phyloP scores from a whole-genome alignment of 2,329 filamentous ascomycete species.

The Albophoma yamanashiensis region DNA sequence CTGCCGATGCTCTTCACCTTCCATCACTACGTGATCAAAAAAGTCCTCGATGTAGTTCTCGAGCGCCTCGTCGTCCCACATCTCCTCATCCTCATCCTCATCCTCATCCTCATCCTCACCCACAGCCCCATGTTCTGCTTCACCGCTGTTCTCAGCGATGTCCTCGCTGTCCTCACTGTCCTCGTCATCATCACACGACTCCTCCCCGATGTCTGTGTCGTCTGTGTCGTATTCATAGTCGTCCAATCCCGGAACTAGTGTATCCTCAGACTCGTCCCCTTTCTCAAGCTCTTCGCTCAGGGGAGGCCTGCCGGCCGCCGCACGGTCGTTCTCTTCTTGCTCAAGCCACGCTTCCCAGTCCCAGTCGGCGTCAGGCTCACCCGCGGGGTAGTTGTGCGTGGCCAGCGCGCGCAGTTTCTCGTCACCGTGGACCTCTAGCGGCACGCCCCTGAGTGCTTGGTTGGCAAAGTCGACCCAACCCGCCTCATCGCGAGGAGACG shows the following conservation, averaged over 20 bases:
- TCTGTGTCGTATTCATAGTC: slow-evolving; percentile 4
- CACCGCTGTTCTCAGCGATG: not conserved
- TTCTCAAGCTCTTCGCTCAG: not conserved
- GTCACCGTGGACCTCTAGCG: slow-evolving; percentile 12
- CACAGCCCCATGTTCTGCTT: not conserved
- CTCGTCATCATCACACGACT: slow-evolving; percentile 2
- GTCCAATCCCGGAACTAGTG: slow-evolving; percentile 2
- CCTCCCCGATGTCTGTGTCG: not conserved
- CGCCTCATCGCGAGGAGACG: slow-evolving; percentile 7
- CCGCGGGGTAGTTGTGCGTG: slow-evolving; percentile 9
- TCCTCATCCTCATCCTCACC: not conserved
- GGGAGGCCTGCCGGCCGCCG: not conserved
- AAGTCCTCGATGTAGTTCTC: slow-evolving; percentile 1
- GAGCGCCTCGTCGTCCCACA: not conserved
- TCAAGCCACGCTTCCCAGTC: slow-evolving; percentile 12
- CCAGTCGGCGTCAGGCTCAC: slow-evolving; percentile 7
- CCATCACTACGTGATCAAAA: not conserved
- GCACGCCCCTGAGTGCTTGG: slow-evolving; percentile 11
- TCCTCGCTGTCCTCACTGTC: slow-evolving; percentile 1
- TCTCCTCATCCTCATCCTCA: slow-evolving; percentile 1
- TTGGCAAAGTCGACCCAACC: slow-evolving; percentile 18
- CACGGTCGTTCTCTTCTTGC: slow-evolving; percentile 4
- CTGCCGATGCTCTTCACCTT: not conserved
- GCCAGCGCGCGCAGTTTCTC: slow-evolving; percentile 13
- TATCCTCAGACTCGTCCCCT: not conserved